Conservation (phyloP, 441 rosid genomes). For the Flueggea neowawraea region DNA sequence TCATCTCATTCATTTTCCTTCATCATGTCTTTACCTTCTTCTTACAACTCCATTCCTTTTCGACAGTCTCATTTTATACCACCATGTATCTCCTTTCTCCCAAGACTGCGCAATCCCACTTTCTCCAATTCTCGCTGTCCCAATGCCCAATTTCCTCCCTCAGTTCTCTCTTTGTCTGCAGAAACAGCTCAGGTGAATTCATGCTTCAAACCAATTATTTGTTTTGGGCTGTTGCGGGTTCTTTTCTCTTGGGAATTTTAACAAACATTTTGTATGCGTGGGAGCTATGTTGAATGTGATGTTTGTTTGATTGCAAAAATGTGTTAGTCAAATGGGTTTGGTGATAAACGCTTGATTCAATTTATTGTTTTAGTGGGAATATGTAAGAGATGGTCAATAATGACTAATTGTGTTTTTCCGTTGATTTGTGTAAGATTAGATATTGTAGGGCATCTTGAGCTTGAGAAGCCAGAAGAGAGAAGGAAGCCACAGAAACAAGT, state of each 20-base stretch:
- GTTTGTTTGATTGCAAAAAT: too few relatives aligned
- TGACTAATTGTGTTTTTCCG: not conserved
- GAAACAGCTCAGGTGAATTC: conserved; percentile 26
- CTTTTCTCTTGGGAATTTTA: conserved; percentile 14
- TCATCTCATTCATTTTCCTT: not conserved
- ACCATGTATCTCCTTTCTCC: conserved; percentile 10
- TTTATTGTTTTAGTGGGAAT: not conserved
- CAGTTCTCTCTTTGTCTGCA: conserved; percentile 20
- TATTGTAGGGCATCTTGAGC: conserved; percentile 55
- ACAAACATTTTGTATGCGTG: conserved; percentile 12
- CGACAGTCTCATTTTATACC: conserved; percentile 6
- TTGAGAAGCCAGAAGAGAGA: conserved; percentile 47
- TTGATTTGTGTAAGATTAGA: conserved; percentile 27
- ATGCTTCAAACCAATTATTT: not conserved
- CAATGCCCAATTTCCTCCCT: conserved; percentile 6
- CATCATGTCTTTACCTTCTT: conserved; percentile 21
- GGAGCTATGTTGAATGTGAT: too few relatives aligned
- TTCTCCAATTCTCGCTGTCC: not conserved
- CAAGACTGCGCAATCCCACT: conserved; percentile 1
- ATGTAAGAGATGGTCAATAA: not conserved
- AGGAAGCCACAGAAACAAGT: conserved; percentile 50
- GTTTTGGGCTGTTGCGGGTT: not conserved
- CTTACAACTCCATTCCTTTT: not conserved
- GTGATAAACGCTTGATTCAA: too few relatives aligned
- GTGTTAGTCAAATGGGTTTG: too few relatives aligned